Conservation (phyloP, 192 early-diverging fungal genomes). For the Rhizoclosmatium sp. region DNA sequence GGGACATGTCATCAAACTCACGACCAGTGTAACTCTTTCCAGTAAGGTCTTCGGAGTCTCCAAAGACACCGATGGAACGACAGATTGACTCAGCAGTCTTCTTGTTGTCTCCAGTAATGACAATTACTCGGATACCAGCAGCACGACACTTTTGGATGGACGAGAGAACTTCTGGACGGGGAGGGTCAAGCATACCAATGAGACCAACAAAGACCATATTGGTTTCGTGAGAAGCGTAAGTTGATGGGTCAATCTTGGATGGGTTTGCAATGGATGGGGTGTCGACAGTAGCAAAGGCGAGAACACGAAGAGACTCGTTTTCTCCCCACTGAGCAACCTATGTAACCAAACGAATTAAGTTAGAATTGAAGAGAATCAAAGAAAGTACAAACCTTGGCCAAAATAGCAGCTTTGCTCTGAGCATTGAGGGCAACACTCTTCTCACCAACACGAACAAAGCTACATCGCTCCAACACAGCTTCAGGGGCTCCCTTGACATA, state of each 20-base stretch:
- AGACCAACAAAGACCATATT: slow-evolving; percentile 94
- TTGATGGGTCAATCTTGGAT: slow-evolving; percentile 53
- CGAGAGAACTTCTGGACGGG: slow-evolving; percentile 85
- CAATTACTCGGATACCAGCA: slow-evolving; percentile 97
- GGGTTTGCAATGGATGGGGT: slow-evolving; percentile 73
- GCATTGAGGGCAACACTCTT: slow-evolving; percentile 71
- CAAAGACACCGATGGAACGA: slow-evolving; percentile 92
- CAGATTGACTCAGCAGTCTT: slow-evolving; percentile 97
- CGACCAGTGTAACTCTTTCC: slow-evolving; percentile 88
- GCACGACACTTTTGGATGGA: slow-evolving; percentile 87
- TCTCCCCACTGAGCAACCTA: slow-evolving; percentile 67
- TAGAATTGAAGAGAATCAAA: not conserved
- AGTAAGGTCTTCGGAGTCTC: slow-evolving; percentile 64
- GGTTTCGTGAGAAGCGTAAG: slow-evolving; percentile 70
- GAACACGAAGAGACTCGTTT: slow-evolving; percentile 80
- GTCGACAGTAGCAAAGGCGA: slow-evolving; percentile 90
- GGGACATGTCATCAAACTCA: slow-evolving; percentile 89
- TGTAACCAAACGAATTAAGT: not conserved
- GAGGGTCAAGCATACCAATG: slow-evolving; percentile 97
- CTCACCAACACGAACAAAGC: slow-evolving; percentile 57
- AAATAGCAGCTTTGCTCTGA: slow-evolving; percentile 64
- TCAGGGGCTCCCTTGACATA: slow-evolving; percentile 98
- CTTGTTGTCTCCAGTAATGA: slow-evolving; percentile 98
- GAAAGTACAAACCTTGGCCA: slow-evolving; percentile 60
- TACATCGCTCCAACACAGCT: slow-evolving; percentile 87